phyloP scores from a whole-genome alignment of 2,329 filamentous ascomycete genomes.

The Fusarium nurragi region DNA sequence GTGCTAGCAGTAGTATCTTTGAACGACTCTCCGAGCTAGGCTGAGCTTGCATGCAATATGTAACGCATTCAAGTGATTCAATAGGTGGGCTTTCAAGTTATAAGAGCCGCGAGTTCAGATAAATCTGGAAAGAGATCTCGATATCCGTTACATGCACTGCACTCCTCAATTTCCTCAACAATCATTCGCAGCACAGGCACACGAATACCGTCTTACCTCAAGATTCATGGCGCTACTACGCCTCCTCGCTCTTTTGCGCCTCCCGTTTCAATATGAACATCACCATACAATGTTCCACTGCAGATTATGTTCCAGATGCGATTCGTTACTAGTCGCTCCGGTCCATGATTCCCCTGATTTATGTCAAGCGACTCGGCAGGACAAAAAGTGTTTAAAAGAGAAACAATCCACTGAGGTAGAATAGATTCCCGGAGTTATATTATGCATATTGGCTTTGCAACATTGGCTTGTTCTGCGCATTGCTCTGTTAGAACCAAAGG shows the following conservation, averaged over 20 bases:
- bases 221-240: constrained; percentile 6
- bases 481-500: background rate
- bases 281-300: constrained; percentile 27
- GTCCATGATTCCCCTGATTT: constrained; percentile 7
- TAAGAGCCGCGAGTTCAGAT: background rate
- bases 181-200: constrained; percentile 20
- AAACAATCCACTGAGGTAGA: background rate
- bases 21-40: background rate
- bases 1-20: constrained; percentile 1
- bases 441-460: background rate
- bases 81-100: background rate
- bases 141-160: background rate
- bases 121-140: background rate
- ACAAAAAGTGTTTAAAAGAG: background rate
- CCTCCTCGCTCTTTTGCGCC: constrained; percentile 5
- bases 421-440: background rate
- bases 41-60: background rate
- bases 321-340: constrained; percentile 11
- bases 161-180: background rate
- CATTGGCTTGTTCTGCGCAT: background rate
- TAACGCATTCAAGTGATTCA: background rate
- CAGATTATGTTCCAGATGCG: constrained; percentile 34
- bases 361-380: constrained; percentile 1
- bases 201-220: constrained; percentile 32
- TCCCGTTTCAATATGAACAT: background rate